Evolutionary conservation across 495 filamentous ascomycete genomes (phyloP).

Genomic region (Saxispiralis lemnorum): DNA sequence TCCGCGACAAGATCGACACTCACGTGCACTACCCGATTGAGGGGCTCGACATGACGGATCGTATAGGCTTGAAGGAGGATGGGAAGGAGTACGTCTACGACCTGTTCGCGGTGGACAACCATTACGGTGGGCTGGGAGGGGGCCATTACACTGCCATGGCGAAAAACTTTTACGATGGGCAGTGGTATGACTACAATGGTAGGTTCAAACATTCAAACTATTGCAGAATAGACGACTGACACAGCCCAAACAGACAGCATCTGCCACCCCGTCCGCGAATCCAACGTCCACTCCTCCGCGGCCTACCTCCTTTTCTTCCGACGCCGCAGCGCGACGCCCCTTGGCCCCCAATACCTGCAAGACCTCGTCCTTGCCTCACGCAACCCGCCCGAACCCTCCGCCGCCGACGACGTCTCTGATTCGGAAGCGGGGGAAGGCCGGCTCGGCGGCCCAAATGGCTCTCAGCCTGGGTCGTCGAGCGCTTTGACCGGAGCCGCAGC

Average conservation of each 20-base stretch:
- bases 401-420: slow-evolving; percentile 4
- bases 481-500: slow-evolving; percentile 20
- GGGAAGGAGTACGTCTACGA: slow-evolving; percentile 76
- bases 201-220: slow-evolving; percentile 20
- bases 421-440: slow-evolving; percentile 16
- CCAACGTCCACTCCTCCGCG: slow-evolving; percentile 41
- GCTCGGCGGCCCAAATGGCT: slow-evolving; percentile 17
- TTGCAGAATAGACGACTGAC: slow-evolving; percentile 8
- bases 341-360: slow-evolving; percentile 61
- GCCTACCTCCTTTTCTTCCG: slow-evolving; percentile 96
- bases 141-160: slow-evolving; percentile 92
- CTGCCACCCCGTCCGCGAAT: slow-evolving; percentile 36
- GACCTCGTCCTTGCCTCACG: slow-evolving; percentile 43
- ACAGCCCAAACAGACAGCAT: slow-evolving; percentile 39
- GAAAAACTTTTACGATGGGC: slow-evolving; percentile 67
- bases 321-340: slow-evolving; percentile 52
- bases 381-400: slow-evolving; percentile 28
- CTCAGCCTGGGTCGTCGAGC: slow-evolving; percentile 24
- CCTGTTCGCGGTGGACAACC: slow-evolving; percentile 85
- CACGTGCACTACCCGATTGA: slow-evolving; percentile 85
- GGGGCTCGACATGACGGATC: slow-evolving; percentile 58
- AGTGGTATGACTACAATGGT: slow-evolving; percentile 97
- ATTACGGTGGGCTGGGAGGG: slow-evolving; percentile 78
- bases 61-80: slow-evolving; percentile 59
- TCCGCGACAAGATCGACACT: slow-evolving; percentile 77